Evolutionary conservation across 2,329 filamentous ascomycete genomes (phyloP).

Genomic region (Ramularia endophylla): DNA sequence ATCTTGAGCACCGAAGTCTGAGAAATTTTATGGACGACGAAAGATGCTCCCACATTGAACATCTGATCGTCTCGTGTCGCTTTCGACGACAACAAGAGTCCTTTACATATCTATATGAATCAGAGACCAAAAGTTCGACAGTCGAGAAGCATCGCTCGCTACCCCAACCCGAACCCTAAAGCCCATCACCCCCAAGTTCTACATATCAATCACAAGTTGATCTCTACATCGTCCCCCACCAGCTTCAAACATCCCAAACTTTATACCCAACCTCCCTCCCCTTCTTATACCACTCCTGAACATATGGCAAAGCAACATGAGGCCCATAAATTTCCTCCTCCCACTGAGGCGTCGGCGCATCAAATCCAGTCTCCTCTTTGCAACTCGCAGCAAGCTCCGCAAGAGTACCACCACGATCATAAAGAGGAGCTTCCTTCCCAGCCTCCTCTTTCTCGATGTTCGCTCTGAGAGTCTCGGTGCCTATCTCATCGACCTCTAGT

Average conservation of each 20-base stretch:
- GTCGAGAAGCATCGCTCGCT: no score
- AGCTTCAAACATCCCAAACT: slow-evolving; percentile 16
- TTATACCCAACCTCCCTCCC: slow-evolving; percentile 18
- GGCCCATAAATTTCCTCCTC: slow-evolving; percentile 23
- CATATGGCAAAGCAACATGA: slow-evolving; percentile 22
- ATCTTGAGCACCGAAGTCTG: no score
- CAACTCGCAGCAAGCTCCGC: slow-evolving; percentile 20
- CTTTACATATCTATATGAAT: no score
- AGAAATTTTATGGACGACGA: no score
- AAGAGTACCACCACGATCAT: slow-evolving; percentile 21
- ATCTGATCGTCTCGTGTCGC: no score
- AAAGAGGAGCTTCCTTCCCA: slow-evolving; percentile 16
- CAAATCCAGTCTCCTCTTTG: slow-evolving; percentile 21
- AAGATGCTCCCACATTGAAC: no score
- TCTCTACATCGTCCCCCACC: no score
- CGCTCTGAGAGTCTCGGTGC: slow-evolving; percentile 18
- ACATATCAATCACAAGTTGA: no score
- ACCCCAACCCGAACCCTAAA: no score
- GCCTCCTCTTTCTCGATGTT: slow-evolving; percentile 22
- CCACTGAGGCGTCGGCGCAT: slow-evolving; percentile 21
- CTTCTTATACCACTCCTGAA: slow-evolving; percentile 22
- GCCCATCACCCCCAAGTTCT: no score
- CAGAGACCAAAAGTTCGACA: no score
- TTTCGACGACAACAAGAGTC: no score
- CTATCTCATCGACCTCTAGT: slow-evolving; percentile 16